A percentile compares a stretch with the other conserved stretches of the same genome.
phyloP scores from a whole-genome alignment of 2,329 filamentous ascomycete genomes.

The Epichloe sp. region DNA sequence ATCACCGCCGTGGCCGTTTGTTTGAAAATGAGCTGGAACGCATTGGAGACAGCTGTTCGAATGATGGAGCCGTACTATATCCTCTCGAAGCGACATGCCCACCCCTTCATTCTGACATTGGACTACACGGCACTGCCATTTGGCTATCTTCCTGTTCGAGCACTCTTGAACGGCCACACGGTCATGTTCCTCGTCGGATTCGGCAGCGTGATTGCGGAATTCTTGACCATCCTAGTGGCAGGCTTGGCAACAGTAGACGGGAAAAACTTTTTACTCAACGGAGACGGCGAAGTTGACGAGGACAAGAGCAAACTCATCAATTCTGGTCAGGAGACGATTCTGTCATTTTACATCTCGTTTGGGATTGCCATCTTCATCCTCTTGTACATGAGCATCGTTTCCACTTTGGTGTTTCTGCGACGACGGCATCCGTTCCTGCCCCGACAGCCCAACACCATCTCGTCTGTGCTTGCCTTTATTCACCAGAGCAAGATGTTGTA shows the following conservation, averaged over 20 bases:
- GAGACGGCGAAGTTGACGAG: constrained; percentile 6
- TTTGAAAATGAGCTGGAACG: constrained; percentile 56
- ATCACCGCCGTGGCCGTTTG: constrained; percentile 52
- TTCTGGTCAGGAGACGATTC: constrained; percentile 44
- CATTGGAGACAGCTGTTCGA: constrained; percentile 54
- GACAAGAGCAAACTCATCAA: constrained; percentile 22
- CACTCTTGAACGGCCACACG: constrained; percentile 49
- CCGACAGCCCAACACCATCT: constrained; percentile 66
- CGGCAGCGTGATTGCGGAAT: constrained; percentile 59
- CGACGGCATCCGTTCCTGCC: constrained; percentile 61
- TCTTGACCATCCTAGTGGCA: constrained; percentile 56
- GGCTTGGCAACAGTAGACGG: constrained; percentile 53
- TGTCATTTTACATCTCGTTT: constrained; percentile 56
- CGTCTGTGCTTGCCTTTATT: constrained; percentile 62
- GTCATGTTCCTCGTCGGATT: constrained; percentile 56
- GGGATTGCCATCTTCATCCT: constrained; percentile 49
- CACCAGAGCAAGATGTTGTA: constrained; percentile 72
- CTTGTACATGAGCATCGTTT: constrained; percentile 48
- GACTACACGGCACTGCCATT: constrained; percentile 65
- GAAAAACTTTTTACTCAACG: constrained; percentile 36
- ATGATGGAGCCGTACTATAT: constrained; percentile 67
- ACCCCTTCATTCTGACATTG: constrained; percentile 52
- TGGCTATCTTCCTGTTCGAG: constrained; percentile 48
- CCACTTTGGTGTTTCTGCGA: constrained; percentile 44
- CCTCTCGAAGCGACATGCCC: constrained; percentile 51